phyloP scores from a whole-genome alignment of 2,329 filamentous ascomycete species.

The Pseudodiploospora longispora region DNA sequence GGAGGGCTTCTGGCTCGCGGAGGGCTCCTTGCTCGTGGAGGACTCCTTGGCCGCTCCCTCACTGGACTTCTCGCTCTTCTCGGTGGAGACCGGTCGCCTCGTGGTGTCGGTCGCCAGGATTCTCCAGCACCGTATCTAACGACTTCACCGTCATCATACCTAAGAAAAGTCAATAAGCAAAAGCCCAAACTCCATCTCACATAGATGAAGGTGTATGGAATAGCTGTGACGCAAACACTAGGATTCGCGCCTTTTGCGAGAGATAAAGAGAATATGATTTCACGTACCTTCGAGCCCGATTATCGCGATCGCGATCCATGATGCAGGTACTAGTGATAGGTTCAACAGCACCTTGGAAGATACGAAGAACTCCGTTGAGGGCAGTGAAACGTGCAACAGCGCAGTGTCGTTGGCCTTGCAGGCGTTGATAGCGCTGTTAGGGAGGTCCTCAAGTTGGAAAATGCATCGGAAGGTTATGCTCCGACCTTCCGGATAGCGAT shows the following conservation, averaged over 20 bases:
- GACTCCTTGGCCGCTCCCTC: slow-evolving; percentile 21
- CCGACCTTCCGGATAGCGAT: too few relatives aligned
- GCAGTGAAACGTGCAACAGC: too few relatives aligned
- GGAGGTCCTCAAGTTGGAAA: too few relatives aligned
- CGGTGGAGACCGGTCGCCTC: slow-evolving; percentile 38
- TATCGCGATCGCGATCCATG: slow-evolving; percentile 31
- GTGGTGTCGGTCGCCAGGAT: slow-evolving; percentile 51
- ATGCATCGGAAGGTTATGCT: too few relatives aligned
- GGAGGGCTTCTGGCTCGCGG: slow-evolving; percentile 12
- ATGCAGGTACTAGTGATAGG: too few relatives aligned
- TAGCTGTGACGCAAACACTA: background rate
- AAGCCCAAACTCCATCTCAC: background rate
- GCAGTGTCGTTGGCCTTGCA: too few relatives aligned
- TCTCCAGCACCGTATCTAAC: slow-evolving; percentile 54
- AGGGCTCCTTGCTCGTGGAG: slow-evolving; percentile 20
- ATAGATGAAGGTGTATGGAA: background rate
- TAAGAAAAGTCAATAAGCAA: slow-evolving; percentile 19
- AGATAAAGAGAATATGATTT: background rate
- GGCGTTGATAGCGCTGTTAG: too few relatives aligned
- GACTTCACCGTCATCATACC: slow-evolving; percentile 55
- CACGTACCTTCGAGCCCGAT: slow-evolving; percentile 26
- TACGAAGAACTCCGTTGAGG: too few relatives aligned
- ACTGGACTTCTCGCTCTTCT: slow-evolving; percentile 24
- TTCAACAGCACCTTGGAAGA: too few relatives aligned
- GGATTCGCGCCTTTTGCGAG: background rate